Percentiles rank a stretch among this genome's conserved stretches.
phyloP scores from a whole-genome alignment of 768 basidiomycete species.

The Epithele typhae region DNA sequence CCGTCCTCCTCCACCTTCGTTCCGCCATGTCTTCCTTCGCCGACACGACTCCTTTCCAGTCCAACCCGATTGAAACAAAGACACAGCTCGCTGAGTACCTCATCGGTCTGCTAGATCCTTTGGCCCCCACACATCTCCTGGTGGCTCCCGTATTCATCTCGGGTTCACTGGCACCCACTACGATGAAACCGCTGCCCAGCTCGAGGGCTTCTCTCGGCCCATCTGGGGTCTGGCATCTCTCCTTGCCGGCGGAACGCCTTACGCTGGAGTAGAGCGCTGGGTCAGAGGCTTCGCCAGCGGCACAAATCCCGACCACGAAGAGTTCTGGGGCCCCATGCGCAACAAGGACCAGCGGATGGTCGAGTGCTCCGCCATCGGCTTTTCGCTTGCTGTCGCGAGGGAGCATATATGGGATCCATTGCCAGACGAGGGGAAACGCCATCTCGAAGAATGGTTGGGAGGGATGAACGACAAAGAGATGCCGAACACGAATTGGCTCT shows the following conservation, averaged over 20 bases:
- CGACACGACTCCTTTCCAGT: conserved; percentile 37
- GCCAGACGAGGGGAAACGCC: conserved; percentile 45
- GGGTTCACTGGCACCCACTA: conserved; percentile 70
- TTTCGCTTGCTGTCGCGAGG: conserved; percentile 59
- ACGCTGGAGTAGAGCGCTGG: conserved; percentile 59
- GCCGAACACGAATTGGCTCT: conserved; percentile 83
- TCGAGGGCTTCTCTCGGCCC: conserved; percentile 74
- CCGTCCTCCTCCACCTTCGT: not conserved
- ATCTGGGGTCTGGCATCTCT: conserved; percentile 72
- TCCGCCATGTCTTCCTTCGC: conserved; percentile 21
- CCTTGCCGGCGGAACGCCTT: conserved; percentile 58
- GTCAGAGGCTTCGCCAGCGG: conserved; percentile 61
- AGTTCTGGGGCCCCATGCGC: conserved; percentile 76
- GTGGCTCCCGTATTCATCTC: conserved; percentile 67
- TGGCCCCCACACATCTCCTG: conserved; percentile 68
- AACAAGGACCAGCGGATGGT: conserved; percentile 81
- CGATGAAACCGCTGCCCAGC: conserved; percentile 66
- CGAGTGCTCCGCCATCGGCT: conserved; percentile 75
- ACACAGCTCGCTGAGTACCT: conserved; percentile 56
- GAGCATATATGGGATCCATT: conserved; percentile 63
- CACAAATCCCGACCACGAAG: conserved; percentile 58
- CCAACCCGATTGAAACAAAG: conserved; percentile 60
- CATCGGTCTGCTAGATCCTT: conserved; percentile 56
- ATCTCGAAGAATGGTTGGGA: conserved; percentile 64
- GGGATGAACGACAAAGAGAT: conserved; percentile 80